Base-by-base conservation (phyloP, 768 basidiomycete genomes). In the Agrocybe chaxingu region DNA sequence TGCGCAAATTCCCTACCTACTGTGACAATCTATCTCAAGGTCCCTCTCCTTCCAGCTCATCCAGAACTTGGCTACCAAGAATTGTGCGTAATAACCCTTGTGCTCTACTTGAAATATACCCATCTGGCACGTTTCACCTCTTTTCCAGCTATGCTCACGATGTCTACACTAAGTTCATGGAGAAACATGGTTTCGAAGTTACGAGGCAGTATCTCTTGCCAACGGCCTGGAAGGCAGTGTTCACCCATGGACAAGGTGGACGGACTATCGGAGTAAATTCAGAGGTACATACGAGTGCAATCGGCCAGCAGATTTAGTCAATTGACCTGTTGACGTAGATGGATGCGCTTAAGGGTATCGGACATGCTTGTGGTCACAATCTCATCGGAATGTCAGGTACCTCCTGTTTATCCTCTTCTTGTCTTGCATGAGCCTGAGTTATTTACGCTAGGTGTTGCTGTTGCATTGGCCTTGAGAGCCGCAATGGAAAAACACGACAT, bases 311-410 rank as follows among this genome's bases (percentile, higher is more conserved):
- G 24, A 24, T 24, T 24, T 2, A 24, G 5, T 5, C 24, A 24
- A 24, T 24, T 24, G 5, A 24, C 24, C 24, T 24, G 24, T 24
- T 3, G 11, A 9, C 33, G 2, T 53, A 80, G 78, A 84, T 85
- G 82, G 82, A 84, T 49, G 85, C 84, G 1, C 69, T 86, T 29
- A 70, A 70, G 49, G 75, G 78, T 0, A 72, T 84, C 34, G 82
- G 87, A 0, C 87, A 88, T 55, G 87, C 85, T 1, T 92, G 89
- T 58, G 89, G 89, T 2, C 89, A 92, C 61, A 92, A 92, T 58
- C 70, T 92, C 42, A 92, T 92, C 45, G 89, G 85, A 1, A 87
- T 91, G 18, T 68, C 73, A 13, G 73, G 73, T 67, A 53, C 13
- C 57, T 37, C 3, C 18, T 46, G 31, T 24, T 24, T 5, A 4